Percentiles rank a stretch among this genome's conserved stretches.
Evolutionary conservation across 306 rosid species (phyloP).

Genomic region (Calophaca sinica): DNA sequence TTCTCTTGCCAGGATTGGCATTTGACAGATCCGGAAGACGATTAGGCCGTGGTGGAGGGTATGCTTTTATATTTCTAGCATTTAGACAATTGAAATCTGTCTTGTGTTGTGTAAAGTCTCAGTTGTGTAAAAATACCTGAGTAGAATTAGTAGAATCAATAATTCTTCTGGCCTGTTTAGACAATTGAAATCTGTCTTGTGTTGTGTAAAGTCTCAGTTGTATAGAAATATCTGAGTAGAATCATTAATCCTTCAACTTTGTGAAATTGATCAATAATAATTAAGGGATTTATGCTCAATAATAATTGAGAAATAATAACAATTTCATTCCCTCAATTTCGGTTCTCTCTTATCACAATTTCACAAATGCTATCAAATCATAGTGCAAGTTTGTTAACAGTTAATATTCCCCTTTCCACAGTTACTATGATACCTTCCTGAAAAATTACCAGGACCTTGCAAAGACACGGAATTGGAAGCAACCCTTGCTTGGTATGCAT

Average conservation of each 20-base stretch:
- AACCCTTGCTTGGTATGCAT: constrained; percentile 80
- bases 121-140: constrained; percentile 33
- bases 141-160: constrained; percentile 3
- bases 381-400: constrained; percentile 26
- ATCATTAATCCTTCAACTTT: too few species aligned
- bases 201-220: constrained; percentile 8
- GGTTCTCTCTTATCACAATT: not conserved
- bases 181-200: constrained; percentile 20
- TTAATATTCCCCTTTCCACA: constrained; percentile 38
- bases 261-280: too few species aligned
- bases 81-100: constrained; percentile 20
- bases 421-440: constrained; percentile 91
- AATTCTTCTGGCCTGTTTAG: not conserved
- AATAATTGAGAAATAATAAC: too few species aligned
- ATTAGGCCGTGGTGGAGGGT: constrained; percentile 99
- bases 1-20: constrained; percentile 76
- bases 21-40: constrained; percentile 94
- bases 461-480: constrained; percentile 75
- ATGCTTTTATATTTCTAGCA: constrained; percentile 43
- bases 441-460: constrained; percentile 81
- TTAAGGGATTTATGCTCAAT: too few species aligned
- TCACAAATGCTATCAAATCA: constrained; percentile 17
- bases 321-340: not conserved
- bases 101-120: not conserved
- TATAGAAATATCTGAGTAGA: constrained; percentile 31